These are phyloP conservation scores for Hypomyces perniciosus DNA, from an alignment of 2,329 filamentous ascomycete genomes.

Conservation along the genomic window DNA sequence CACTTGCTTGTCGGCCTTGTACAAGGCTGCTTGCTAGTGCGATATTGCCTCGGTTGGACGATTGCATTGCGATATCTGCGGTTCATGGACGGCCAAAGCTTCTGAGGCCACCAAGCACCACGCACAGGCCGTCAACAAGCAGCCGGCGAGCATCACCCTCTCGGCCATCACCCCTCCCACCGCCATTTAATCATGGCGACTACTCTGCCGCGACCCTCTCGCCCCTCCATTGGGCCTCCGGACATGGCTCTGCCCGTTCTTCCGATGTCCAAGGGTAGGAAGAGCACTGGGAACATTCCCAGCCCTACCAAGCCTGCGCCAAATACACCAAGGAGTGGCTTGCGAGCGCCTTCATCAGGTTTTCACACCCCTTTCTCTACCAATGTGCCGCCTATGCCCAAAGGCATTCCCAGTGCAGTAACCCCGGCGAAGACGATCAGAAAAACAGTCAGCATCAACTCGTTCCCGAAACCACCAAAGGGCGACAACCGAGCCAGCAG, in stretches of 20 bases:
- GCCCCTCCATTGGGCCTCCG: slow-evolving; percentile 65
- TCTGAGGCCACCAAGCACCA: slow-evolving; percentile 17
- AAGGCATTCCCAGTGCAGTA: slow-evolving; percentile 50
- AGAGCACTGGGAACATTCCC: slow-evolving; percentile 49
- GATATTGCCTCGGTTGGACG: slow-evolving; percentile 7
- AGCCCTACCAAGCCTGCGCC: slow-evolving; percentile 34
- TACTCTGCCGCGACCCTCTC: slow-evolving; percentile 59
- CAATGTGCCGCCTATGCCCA: slow-evolving; percentile 50
- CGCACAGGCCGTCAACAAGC: slow-evolving; percentile 19
- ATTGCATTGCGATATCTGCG: slow-evolving; percentile 9
- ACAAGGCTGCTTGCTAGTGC: slow-evolving; percentile 1
- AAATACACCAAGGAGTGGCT: slow-evolving; percentile 49
- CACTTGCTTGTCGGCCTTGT: no score
- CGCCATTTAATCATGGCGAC: slow-evolving; percentile 33
- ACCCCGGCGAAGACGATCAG: slow-evolving; percentile 64
- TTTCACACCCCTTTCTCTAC: slow-evolving; percentile 47
- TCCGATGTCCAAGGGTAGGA: slow-evolving; percentile 66
- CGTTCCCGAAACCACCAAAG: slow-evolving; percentile 84
- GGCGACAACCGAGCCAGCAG: slow-evolving; percentile 53
- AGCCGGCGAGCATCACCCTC: slow-evolving; percentile 15
- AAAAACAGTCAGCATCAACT: slow-evolving; percentile 88
- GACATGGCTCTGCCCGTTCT: slow-evolving; percentile 67
- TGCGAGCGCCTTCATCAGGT: slow-evolving; percentile 53
- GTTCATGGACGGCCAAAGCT: slow-evolving; percentile 26
- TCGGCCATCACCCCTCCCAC: slow-evolving; percentile 4